Evolutionary conservation across 352 stramenopile species (phyloP), one percentile per base, ranked within the genome.

Genomic region (Pilasporangium apinafurcum): DNA sequence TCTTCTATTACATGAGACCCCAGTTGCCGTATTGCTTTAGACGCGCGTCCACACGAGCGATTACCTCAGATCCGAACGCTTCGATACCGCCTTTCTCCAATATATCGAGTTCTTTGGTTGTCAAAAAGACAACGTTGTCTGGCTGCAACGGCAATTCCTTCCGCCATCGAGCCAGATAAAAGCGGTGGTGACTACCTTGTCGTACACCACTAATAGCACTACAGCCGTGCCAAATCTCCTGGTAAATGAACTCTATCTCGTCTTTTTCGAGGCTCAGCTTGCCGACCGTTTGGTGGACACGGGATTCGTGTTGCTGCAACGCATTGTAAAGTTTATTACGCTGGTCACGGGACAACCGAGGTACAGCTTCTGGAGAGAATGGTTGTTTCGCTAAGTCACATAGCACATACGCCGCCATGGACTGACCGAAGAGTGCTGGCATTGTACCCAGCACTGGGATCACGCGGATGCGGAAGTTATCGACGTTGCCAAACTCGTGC

Each of bases 351-450:
- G 78, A 83, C 34, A 92, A 54, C 22, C 76, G 59, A n/a, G 65
- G 70, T 5, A 88, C 57, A 16, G 72, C 67, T 45, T 91, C 76
- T 0, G 79, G 76, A 24, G 51, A 67, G 56, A 98, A 95, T 30
- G 88, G 88, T 34, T 97, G 86, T 8, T 81, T 67, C 24, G 92
- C 93, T 14, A 98, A 52, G 33, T 98, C 85, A 48, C 92, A 98
- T 17, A 99, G 61, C 30, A 98, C 86, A 56, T 92, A 92, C 6
- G 93, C 81, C 2, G 96, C 96, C 70, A 99, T 95, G 17, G 94
- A 83, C 60, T 98, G 93, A n/a, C 96, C 95, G 64, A 99, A 98
- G 44, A 99, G 95, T 26, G 96, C 95, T 0, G 97, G 97, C 65
- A 85, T 88, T 48, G 68, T 88, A 24, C 96, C 95, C 7, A 98